Evolutionary conservation across 2,329 filamentous ascomycete genomes (phyloP), one percentile per base, ranked within the genome.

Genomic region (Fusarium sp.): DNA sequence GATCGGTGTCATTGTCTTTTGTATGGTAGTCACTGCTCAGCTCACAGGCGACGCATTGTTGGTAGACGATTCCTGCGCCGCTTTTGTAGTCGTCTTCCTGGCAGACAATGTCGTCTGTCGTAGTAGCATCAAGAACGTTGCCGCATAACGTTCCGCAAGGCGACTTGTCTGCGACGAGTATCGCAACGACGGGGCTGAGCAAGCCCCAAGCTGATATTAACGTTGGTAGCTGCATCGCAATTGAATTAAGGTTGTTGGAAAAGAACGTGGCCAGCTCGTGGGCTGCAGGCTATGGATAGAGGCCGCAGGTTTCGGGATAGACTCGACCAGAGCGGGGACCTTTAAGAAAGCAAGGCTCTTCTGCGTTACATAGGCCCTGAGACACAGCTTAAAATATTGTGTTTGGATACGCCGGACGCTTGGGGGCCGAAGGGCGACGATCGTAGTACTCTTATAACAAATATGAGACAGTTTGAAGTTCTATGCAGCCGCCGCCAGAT

Each of bases 11-110:
- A 15, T 81, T 81, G 19, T 78, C 74, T 7, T 71, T 77, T 2
- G 77, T 71, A n/a, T 65, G 84, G 15, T 80, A 88, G 6, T 78
- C 76, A 76, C 88, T 90, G 3, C 72, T 75, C 28, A 84, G 72
- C 69, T 89, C 82, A 75, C 87, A 89, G 38, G 80, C 74, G 44
- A 88, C 74, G 70, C 87, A 89, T 21, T 79, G 77, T 69, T 85
- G 75, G 67, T 84, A 88, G 40, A 88, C 81, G n/a, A 80, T 78
- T 8, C 86, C 86, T 6, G 77, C 68, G 2, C 81, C 76, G 9
- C 75, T 78, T 3, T 68, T 71, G 65, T 85, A 86, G 21, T 74
- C 73, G 43, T 67, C 66, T 34, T 84, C 80, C 4, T 77, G 69
- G 76, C 87, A 89, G 42, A 83, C 81, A 40, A 88, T 77, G 65